Conservation (phyloP, 2,329 filamentous ascomycete species). For the Davidsoniella neocaledoniae region DNA sequence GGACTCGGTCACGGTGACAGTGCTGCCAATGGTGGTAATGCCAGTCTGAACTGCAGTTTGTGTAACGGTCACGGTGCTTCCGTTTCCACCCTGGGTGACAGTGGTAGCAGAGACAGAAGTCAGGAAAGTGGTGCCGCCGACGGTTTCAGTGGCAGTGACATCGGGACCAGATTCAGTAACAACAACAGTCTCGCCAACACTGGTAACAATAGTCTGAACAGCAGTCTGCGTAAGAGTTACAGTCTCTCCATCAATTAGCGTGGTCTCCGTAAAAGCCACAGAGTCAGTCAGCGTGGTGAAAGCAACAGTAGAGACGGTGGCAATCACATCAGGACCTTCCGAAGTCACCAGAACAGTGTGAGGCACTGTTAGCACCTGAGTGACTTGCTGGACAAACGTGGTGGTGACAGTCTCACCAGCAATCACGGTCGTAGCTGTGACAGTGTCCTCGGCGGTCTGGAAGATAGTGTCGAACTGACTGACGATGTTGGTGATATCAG, state of each 20-base stretch:
- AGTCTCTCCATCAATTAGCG: constrained; percentile 2
- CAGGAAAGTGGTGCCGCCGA: background rate
- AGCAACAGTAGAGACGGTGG: background rate
- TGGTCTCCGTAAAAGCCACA: constrained; percentile 1
- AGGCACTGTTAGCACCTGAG: background rate
- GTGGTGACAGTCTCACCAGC: constrained; percentile 8
- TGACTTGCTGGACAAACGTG: background rate
- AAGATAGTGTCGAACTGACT: background rate
- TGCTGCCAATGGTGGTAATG: background rate
- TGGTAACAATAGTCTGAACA: constrained; percentile 2
- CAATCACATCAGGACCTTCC: background rate
- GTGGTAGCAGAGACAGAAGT: background rate
- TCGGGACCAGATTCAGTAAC: constrained; percentile 1
- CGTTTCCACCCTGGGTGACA: background rate
- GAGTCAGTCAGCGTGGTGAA: background rate
- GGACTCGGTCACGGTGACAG: constrained; percentile 2
- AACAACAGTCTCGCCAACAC: background rate
- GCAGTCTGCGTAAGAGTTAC: background rate
- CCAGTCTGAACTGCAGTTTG: background rate
- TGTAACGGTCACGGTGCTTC: background rate
- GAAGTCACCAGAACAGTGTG: constrained; percentile 4
- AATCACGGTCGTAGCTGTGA: constrained; percentile 2
- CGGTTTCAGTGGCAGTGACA: background rate
- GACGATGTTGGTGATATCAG: background rate
- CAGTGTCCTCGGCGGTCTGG: constrained; percentile 1